Percentiles rank a stretch among this genome's conserved stretches.
These are phyloP conservation scores for Aspergillus pseudoglaucus DNA, from an alignment of 2,329 filamentous ascomycete genomes.

Conservation along the genomic window DNA sequence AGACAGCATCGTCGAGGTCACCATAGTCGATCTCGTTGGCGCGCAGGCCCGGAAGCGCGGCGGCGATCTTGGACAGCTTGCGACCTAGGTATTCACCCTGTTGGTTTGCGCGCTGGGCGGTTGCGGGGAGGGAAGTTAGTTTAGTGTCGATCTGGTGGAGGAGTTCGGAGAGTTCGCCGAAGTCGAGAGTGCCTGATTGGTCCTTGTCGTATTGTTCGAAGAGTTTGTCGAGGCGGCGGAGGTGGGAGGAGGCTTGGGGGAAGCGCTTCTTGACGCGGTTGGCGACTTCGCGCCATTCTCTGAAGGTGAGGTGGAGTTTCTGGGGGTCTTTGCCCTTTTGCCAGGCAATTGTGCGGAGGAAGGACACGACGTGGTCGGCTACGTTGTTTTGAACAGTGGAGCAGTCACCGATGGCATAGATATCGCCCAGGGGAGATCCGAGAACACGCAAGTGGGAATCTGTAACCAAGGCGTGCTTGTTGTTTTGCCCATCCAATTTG, in stretches of 20 bases:
- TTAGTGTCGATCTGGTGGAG: constrained; percentile 90
- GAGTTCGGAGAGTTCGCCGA: constrained; percentile 81
- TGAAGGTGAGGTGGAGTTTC: constrained; percentile 76
- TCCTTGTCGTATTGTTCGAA: constrained; percentile 92
- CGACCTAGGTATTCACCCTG: constrained; percentile 87
- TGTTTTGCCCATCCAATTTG: constrained; percentile 75
- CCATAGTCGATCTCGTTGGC: constrained; percentile 80
- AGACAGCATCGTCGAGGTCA: constrained; percentile 84
- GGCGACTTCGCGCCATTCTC: constrained; percentile 82
- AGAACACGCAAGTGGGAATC: constrained; percentile 86
- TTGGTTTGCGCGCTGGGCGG: constrained; percentile 92
- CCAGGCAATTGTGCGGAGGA: constrained; percentile 83
- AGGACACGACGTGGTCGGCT: constrained; percentile 81
- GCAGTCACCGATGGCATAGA: constrained; percentile 95
- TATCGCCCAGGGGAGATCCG: constrained; percentile 83
- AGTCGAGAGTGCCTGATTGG: constrained; percentile 86
- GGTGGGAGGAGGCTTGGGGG: constrained; percentile 79
- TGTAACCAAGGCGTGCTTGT: constrained; percentile 86
- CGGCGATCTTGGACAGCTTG: constrained; percentile 88
- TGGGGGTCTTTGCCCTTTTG: constrained; percentile 87
- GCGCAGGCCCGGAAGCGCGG: constrained; percentile 64
- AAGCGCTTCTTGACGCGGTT: constrained; percentile 79
- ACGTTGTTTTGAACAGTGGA: constrained; percentile 96
- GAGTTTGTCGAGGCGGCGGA: constrained; percentile 82
- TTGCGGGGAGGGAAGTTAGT: constrained; percentile 88